phyloP scores from a whole-genome alignment of 2,329 filamentous ascomycete species.

The Venturia pyrina region DNA sequence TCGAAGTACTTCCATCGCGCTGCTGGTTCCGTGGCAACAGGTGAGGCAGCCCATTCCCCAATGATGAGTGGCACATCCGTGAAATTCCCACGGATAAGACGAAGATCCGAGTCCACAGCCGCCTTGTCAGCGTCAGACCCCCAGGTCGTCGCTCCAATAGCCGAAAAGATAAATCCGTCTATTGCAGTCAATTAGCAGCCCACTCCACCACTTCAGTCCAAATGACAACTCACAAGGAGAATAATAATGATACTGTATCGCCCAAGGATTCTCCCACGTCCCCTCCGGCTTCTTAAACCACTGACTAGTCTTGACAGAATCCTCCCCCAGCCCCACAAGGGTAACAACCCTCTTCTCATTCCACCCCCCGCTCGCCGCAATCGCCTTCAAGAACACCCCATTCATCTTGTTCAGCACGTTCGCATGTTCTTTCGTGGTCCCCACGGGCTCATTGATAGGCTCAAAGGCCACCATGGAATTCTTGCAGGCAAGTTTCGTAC shows the following conservation, averaged over 20 bases:
- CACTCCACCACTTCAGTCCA: constrained; percentile 19
- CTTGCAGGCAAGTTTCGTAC: constrained; percentile 43
- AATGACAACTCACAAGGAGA: constrained; percentile 28
- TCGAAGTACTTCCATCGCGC: constrained; percentile 51
- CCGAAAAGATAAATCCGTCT: constrained; percentile 30
- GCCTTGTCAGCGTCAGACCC: constrained; percentile 45
- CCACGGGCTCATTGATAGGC: constrained; percentile 50
- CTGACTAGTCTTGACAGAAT: constrained; percentile 42
- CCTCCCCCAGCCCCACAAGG: constrained; percentile 42
- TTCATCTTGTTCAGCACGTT: constrained; percentile 46
- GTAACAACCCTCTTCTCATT: constrained; percentile 47
- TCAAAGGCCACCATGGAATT: constrained; percentile 46
- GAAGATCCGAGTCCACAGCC: constrained; percentile 39
- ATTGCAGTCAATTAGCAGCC: constrained; percentile 21
- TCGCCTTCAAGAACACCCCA: constrained; percentile 44
- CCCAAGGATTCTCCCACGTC: constrained; percentile 45
- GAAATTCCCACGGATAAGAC: constrained; percentile 44
- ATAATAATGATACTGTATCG: constrained; percentile 54
- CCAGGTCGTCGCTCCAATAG: constrained; percentile 52
- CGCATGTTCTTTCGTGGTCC: constrained; percentile 40
- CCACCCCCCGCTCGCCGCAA: constrained; percentile 45
- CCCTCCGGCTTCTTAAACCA: constrained; percentile 41
- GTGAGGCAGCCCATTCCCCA: constrained; percentile 47
- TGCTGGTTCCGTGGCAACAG: constrained; percentile 41
- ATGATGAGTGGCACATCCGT: constrained; percentile 45